Base-by-base conservation (phyloP, 1,284 basidiomycete species). In the Papiliotrema flavescens region DNA sequence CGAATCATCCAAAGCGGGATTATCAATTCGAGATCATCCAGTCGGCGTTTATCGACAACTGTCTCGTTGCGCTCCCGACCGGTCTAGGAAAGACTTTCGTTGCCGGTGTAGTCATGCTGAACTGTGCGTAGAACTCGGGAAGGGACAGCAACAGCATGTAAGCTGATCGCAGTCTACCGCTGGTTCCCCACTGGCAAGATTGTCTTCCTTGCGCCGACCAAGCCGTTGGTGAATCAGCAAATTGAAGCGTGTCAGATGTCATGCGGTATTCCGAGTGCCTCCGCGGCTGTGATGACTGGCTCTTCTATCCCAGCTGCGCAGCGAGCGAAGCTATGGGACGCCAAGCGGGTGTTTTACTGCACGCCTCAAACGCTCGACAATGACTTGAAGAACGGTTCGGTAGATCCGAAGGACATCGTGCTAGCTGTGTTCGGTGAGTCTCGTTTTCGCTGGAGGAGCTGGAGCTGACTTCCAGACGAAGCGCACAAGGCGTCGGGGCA, bases 1-100 rank as follows among this genome's bases (percentile, higher is more conserved):
- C 89, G 7, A 98, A 98, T 71, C 82, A 84, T 47, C 84, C 87
- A 1, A 90, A 89, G 66, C 86, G 96, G 58, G 87, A 90, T 64
- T 99, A 98, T 70, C 96, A 99, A 67, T 95, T 84, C 73, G 96
- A 98, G 63, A 98, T 98, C 58, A 88, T 93, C 50, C 85, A 83
- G 64, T 82, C 85, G 35, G 89, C 87, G 65, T 81, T 98, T 28
- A 93, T 89, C 65, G 89, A 97, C 48, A 98, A 99, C 69, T 91
- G 91, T 2, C 83, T 99, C 3, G 94, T 98, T 22, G 89, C 93
- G 0, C 79, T 98, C 13, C 96, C 96, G 0, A 99, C 96, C 0
- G 96, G 96, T 56, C 79, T 98, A 6, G 96, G 96, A 20, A 99
- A 99, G 79, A 98, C 96, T 0, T 98, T 99, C 69, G 89, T 99